Percentiles rank a stretch among this genome's conserved stretches.
Conservation (phyloP, 2,329 filamentous ascomycete genomes). For the Fusarium sp. region DNA sequence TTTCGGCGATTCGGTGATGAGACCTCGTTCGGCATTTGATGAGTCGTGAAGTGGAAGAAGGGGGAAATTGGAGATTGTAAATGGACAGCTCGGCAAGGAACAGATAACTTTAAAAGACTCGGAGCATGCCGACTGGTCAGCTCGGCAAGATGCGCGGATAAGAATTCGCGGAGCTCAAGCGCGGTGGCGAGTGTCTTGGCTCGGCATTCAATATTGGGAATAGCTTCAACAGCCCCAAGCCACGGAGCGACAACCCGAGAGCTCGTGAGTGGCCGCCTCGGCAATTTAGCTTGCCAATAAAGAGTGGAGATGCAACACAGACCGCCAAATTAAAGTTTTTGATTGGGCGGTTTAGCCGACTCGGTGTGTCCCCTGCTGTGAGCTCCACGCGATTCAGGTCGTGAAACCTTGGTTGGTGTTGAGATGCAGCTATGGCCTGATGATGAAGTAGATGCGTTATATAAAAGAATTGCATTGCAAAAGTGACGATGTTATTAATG, state of each 20-base stretch:
- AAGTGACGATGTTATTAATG: neutral
- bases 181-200: neutral
- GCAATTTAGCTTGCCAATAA: neutral
- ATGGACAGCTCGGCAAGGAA: constrained; percentile 32
- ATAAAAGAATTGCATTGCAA: neutral
- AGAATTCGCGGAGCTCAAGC: neutral
- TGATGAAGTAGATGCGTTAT: neutral
- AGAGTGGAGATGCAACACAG: neutral
- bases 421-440: neutral
- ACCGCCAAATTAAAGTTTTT: neutral
- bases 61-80: neutral
- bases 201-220: neutral
- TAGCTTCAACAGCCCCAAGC: neutral
- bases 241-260: neutral
- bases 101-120: neutral
- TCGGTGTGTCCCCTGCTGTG: neutral
- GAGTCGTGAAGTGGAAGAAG: constrained; percentile 3
- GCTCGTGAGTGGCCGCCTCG: neutral
- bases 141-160: neutral
- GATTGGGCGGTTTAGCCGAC: neutral
- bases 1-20: constrained; percentile 23
- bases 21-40: constrained; percentile 9
- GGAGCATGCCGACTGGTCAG: neutral
- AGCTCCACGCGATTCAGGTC: neutral
- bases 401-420: neutral